Percentiles rank a stretch among this genome's conserved stretches.
These are phyloP conservation scores for Urtica urens DNA, from an alignment of 306 rosid genomes.

Conservation along the genomic window DNA sequence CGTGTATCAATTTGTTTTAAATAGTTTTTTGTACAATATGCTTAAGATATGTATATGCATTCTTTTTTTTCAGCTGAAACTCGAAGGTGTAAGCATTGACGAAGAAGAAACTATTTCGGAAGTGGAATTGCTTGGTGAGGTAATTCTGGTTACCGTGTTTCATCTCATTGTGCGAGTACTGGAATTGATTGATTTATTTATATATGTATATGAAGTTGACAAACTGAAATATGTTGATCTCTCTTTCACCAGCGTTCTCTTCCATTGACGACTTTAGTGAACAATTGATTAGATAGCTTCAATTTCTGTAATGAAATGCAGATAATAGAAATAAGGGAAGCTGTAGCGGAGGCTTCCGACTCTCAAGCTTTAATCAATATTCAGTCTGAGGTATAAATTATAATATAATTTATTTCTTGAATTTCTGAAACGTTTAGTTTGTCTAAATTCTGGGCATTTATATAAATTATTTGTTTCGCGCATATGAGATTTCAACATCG, in stretches of 20 bases:
- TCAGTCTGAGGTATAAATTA: constrained; percentile 45
- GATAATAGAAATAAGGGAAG: constrained; percentile 95
- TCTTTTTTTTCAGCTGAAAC: constrained; percentile 46
- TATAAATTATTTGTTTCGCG: no score
- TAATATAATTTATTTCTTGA: neutral
- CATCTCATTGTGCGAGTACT: neutral
- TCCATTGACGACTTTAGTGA: neutral
- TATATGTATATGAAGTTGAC: neutral
- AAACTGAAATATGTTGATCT: constrained; percentile 3
- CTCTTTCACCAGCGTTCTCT: neutral
- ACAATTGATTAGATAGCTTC: neutral
- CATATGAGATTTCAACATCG: no score
- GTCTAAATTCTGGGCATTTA: no score
- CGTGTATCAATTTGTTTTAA: neutral
- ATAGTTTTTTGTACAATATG: neutral
- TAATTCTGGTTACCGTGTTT: constrained; percentile 21
- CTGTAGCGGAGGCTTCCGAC: constrained; percentile 70
- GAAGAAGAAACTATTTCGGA: constrained; percentile 86
- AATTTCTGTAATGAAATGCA: constrained; percentile 19
- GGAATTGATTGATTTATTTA: neutral
- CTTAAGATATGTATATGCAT: neutral
- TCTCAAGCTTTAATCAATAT: constrained; percentile 49
- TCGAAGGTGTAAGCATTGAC: constrained; percentile 62
- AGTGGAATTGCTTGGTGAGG: constrained; percentile 65
- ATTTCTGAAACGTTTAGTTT: neutral